Conservation (phyloP, 139 green algal genomes). For the Parachlorella kessleri region DNA sequence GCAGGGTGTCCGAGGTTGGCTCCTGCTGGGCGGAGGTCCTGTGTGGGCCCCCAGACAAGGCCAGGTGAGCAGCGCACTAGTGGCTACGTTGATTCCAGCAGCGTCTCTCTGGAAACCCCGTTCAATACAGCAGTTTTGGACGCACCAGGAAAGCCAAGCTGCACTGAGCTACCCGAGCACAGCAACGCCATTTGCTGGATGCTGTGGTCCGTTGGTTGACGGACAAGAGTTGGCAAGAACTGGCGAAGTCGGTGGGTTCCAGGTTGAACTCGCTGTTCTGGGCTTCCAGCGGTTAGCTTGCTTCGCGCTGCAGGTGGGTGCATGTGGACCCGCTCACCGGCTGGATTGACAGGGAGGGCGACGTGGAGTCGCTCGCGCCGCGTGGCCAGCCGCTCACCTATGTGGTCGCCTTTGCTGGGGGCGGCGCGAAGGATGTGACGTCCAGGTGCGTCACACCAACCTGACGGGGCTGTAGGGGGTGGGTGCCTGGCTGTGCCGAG, state of each 20-base stretch:
- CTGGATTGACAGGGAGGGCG: slow-evolving; percentile 60
- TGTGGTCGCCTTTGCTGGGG: slow-evolving; percentile 61
- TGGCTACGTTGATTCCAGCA: too few relatives aligned
- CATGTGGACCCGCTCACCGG: slow-evolving; percentile 71
- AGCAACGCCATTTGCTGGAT: too few relatives aligned
- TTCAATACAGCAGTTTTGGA: too few relatives aligned
- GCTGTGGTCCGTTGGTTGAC: too few relatives aligned
- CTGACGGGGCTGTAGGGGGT: not conserved
- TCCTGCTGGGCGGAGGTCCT: slow-evolving; percentile 85
- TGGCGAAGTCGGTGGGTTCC: too few relatives aligned
- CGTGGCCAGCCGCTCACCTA: slow-evolving; percentile 54
- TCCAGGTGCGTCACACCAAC: slow-evolving; percentile 21
- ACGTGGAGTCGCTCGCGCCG: slow-evolving; percentile 36
- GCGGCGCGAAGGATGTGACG: slow-evolving; percentile 73
- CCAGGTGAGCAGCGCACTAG: not conserved
- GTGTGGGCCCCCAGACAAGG: slow-evolving; percentile 46
- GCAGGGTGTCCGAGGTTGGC: slow-evolving; percentile 15
- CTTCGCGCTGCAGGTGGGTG: slow-evolving; percentile 71
- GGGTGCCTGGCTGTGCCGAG: too few relatives aligned
- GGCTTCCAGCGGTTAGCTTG: too few relatives aligned
- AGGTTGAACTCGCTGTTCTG: too few relatives aligned
- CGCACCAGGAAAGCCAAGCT: too few relatives aligned
- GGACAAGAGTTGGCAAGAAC: too few relatives aligned
- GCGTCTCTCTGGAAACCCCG: too few relatives aligned
- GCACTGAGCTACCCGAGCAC: too few relatives aligned